Conservation (phyloP, 352 stramenopile genomes). For the Phytophthora tubulina region DNA sequence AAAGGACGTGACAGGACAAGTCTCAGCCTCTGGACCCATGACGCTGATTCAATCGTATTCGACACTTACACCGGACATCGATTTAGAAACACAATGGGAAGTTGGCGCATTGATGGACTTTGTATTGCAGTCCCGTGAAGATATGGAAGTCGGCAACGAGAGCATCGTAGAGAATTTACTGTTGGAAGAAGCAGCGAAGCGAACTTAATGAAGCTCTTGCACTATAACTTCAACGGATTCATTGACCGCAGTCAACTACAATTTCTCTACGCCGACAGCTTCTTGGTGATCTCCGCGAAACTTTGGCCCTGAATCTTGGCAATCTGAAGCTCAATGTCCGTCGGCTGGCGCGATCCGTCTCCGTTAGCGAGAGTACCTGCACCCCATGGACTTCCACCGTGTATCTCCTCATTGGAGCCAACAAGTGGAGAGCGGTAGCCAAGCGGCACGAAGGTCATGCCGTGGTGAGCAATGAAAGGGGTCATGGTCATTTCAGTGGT, state of each 20-base stretch:
- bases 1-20: conserved; percentile 24
- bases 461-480: conserved; percentile 86
- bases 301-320: conserved; percentile 77
- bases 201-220: neutral
- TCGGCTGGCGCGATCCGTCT: conserved; percentile 83
- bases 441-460: conserved; percentile 89
- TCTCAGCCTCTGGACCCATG: conserved; percentile 19
- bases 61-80: conserved; percentile 34
- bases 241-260: no score
- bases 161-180: conserved; percentile 37
- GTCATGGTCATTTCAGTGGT: conserved; percentile 81
- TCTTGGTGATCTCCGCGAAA: conserved; percentile 84
- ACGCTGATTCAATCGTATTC: conserved; percentile 43
- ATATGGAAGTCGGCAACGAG: conserved; percentile 39
- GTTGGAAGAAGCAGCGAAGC: conserved; percentile 27
- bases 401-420: conserved; percentile 65
- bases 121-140: conserved; percentile 40
- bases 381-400: conserved; percentile 77
- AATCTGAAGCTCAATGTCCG: conserved; percentile 77
- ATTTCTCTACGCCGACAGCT: conserved; percentile 48
- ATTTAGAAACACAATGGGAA: conserved; percentile 46
- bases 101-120: conserved; percentile 55
- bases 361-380: conserved; percentile 77
- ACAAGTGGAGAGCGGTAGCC: conserved; percentile 61
- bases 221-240: neutral